Base-by-base conservation (phyloP, 2,329 filamentous ascomycete genomes). In the Hypoxylon sp. region DNA sequence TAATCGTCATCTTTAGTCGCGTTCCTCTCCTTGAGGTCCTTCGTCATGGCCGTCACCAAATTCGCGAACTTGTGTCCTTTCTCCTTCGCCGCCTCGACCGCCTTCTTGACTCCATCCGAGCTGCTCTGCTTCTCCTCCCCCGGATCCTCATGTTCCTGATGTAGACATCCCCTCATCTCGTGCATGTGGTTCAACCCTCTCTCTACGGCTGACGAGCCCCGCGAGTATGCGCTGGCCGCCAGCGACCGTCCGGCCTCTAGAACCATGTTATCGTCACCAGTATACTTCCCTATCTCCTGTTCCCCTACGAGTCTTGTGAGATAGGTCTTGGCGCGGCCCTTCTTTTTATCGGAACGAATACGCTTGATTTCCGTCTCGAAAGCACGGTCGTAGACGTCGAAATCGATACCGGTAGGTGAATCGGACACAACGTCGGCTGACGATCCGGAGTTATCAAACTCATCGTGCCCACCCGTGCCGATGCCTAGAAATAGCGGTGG, bases 331-430 rank as follows among this genome's bases (percentile, higher is more conserved):
- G 79, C 78, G 12, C 81, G 80, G 18, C 62, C 65, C 16, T 75
- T 76, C 33, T 71, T 72, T 53, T 77, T 76, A 46, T 79, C 74
- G 14, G 78, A 75, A 22, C 79, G 76, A 62, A 78, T 81, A 26
- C 80, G 73, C 70, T 78, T 80, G 72, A 97, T 95, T 79, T 97
- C 93, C 65, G 91, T 87, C 73, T 92, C 88, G 76, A 97, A 97
- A 0, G 95, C 95, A 0, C 86, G 88, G 76, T 97, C 93, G 77
- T 97, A 97, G 61, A 98, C 90, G 74, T 96, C 89, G 71, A 93
- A 93, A 64, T 96, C 93, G 4, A 92, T 91, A 1, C 90, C 91
- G 0, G 90, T 90, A 2, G 95, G 95, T 1, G 92, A 96, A 78
- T 97, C 93, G 28, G 92, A 92, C 40, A 97, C 89, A 3, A 90